Evolutionary conservation across 2,329 filamentous ascomycete species (phyloP).

Genomic region (Furcasterigmium sp.): DNA sequence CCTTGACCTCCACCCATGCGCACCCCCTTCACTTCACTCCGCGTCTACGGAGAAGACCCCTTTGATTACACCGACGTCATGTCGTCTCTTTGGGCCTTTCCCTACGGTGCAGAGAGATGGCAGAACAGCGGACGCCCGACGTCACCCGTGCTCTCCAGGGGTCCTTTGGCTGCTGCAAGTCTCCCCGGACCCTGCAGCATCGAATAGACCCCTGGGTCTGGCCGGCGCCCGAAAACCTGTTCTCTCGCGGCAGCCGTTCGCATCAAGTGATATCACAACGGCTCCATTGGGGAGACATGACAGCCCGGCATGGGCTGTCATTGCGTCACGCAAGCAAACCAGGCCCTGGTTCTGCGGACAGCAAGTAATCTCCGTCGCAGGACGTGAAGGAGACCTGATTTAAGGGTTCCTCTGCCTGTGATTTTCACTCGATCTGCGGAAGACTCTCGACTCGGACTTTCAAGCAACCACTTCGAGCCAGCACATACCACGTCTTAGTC

Average conservation of each 20-base stretch:
- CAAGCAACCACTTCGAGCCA: too few relatives aligned
- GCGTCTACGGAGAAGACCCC: not conserved
- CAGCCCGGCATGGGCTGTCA: not conserved
- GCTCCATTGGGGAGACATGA: not conserved
- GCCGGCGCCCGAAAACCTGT: constrained; percentile 1
- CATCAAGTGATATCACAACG: constrained; percentile 11
- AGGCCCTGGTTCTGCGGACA: not conserved
- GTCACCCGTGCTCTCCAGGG: not conserved
- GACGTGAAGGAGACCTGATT: constrained; percentile 1
- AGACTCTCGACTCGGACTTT: too few relatives aligned
- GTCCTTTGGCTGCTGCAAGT: too few relatives aligned
- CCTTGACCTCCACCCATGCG: not conserved
- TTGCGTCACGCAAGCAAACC: constrained; percentile 3
- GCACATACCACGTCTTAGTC: too few relatives aligned
- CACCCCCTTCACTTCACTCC: not conserved
- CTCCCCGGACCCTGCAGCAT: constrained; percentile 1
- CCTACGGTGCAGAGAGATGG: too few relatives aligned
- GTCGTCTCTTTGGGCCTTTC: not conserved
- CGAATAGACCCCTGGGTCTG: not conserved
- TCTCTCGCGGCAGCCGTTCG: not conserved
- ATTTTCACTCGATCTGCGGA: too few relatives aligned
- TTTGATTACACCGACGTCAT: constrained; percentile 1
- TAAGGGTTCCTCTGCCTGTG: constrained; percentile 1
- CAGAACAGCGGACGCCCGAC: too few relatives aligned
- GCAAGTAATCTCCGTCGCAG: not conserved